Evolutionary conservation across 202 grass and related monocot species (phyloP), one percentile per base, ranked within the genome.

Genomic region (Eragrostis tef): DNA sequence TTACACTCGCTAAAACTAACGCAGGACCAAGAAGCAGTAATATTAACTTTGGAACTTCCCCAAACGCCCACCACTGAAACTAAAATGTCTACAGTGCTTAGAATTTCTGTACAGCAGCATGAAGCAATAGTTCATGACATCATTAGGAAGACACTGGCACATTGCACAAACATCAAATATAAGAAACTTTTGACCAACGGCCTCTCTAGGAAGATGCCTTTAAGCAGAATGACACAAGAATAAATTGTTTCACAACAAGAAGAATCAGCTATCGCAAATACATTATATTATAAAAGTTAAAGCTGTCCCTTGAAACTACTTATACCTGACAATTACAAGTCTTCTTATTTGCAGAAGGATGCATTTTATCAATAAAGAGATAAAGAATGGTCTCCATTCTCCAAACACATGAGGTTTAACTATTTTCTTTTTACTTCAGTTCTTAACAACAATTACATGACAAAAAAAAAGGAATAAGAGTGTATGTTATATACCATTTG

Each of bases 401-500:
- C n/a, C n/a, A 26, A 41, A 4, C 14, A n/a, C 15, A 64, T 36
- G 77, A 21, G 80, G 52, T 59, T 67, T 68, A 46, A 7, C 20
- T 14, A 26, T 24, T 3, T 16, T 67, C 46, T 29, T 70, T n/a
- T 46, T 36, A 61, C 48, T 70, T 12, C 17, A 69, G 57, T 67
- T 77, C 11, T 58, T 26, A 58, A 61, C 0, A 83, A 70, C 10
- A 16, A n/a, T 74, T 53, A 67, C 25, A 67, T 16, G n/a, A 26
- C 11, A 2, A 64, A 36, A 52, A 73, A 65, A 2, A 54, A 25
- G 7, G 6, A 20, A 54, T 20, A 54, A 77, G 58, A 16, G 21
- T 29, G 2, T 49, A 20, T 29, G 15, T 24, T 26, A 24, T 11
- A 52, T 87, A 99, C 96, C 93, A 53, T 86, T 93, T 81, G 52